These are phyloP conservation scores for Endotrypanum monterogeii DNA, from an alignment of 208 protist species.

Conservation along the genomic window DNA sequence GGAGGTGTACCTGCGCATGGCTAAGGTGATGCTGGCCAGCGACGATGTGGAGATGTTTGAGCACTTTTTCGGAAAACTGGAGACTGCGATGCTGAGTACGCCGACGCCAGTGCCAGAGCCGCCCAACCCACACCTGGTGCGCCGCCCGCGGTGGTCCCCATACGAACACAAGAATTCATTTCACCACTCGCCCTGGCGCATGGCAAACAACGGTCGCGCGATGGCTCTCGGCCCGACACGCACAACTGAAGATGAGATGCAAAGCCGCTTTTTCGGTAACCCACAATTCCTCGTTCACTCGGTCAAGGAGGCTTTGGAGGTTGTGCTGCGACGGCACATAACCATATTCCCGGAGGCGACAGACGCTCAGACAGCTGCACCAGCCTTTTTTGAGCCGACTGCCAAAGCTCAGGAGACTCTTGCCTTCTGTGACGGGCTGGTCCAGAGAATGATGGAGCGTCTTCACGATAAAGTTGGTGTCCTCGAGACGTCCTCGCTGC, in stretches of 20 bases:
- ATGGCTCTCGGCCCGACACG: conserved; percentile 65
- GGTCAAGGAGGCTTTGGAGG: conserved; percentile 48
- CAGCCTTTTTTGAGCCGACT: conserved; percentile 23
- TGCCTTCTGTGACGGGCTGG: conserved; percentile 53
- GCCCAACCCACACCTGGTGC: conserved; percentile 85
- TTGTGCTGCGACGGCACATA: conserved; percentile 46
- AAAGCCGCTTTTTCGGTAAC: conserved; percentile 87
- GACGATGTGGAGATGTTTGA: conserved; percentile 58
- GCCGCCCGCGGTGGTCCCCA: conserved; percentile 70
- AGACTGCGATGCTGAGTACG: conserved; percentile 80
- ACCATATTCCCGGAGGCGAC: conserved; percentile 34
- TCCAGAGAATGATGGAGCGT: conserved; percentile 51
- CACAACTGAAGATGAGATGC: conserved; percentile 74
- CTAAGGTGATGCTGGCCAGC: conserved; percentile 69
- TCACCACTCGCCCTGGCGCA: conserved; percentile 81
- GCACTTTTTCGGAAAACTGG: conserved; percentile 75
- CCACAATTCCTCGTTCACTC: conserved; percentile 83
- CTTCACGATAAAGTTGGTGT: conserved; percentile 37
- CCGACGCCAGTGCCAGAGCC: conserved; percentile 92
- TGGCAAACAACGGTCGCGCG: conserved; percentile 66
- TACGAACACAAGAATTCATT: conserved; percentile 77
- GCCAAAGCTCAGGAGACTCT: conserved; percentile 39
- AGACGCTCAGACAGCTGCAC: conserved; percentile 22
- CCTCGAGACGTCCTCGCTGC: conserved; percentile 63
- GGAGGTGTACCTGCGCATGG: conserved; percentile 87